phyloP scores from a whole-genome alignment of 164 flowering plant genomes.

The Vitis riparia region DNA sequence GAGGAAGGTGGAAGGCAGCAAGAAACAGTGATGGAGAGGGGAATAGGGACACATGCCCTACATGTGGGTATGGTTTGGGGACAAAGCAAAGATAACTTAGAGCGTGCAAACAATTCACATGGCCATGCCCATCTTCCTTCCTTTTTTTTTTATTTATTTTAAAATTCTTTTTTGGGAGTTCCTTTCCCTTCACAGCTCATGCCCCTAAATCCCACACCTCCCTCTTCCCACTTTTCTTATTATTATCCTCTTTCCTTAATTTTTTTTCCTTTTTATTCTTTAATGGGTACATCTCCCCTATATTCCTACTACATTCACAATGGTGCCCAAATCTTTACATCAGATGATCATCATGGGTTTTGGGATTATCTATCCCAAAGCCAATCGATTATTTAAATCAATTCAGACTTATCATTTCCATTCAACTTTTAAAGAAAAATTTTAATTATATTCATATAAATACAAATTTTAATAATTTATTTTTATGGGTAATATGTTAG shows the following conservation, averaged over 20 bases:
- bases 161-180: neutral
- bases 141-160: neutral
- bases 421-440: too few relatives aligned
- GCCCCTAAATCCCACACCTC: slow-evolving; percentile 6
- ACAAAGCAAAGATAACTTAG: slow-evolving; percentile 41
- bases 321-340: too few relatives aligned
- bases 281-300: neutral
- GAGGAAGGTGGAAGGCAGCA: slow-evolving; percentile 18
- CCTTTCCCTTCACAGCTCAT: slow-evolving; percentile 40
- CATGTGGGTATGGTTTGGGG: slow-evolving; percentile 56
- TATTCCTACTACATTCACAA: too few relatives aligned
- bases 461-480: too few relatives aligned
- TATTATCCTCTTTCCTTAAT: neutral
- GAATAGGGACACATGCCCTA: slow-evolving; percentile 27
- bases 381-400: too few relatives aligned
- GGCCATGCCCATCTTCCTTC: slow-evolving; percentile 20
- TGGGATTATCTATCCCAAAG: too few relatives aligned
- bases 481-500: too few relatives aligned
- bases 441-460: too few relatives aligned
- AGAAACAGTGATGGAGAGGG: slow-evolving; percentile 13
- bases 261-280: neutral
- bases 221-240: slow-evolving; percentile 8
- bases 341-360: too few relatives aligned
- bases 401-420: too few relatives aligned
- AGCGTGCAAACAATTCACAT: slow-evolving; percentile 43